Conservation (phyloP, 2,329 filamentous ascomycete genomes). For the Colletotrichum horii region DNA sequence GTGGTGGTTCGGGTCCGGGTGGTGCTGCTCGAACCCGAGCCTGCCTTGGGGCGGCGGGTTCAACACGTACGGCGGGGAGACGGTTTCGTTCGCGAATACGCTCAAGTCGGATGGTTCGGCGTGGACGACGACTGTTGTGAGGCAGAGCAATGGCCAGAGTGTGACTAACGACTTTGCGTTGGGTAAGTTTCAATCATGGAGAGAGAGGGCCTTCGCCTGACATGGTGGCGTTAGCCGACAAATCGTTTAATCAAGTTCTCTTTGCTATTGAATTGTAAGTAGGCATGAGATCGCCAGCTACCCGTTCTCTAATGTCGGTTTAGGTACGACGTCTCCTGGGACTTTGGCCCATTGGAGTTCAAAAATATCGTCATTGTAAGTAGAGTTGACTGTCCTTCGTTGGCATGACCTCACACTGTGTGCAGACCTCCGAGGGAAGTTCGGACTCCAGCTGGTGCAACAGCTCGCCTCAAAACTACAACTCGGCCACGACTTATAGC, state of each 20-base stretch:
- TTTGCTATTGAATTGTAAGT: not conserved
- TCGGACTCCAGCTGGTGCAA: not conserved
- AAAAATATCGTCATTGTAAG: not conserved
- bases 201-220: not conserved
- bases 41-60: conserved; percentile 41
- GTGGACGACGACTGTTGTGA: not conserved
- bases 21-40: conserved; percentile 42
- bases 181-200: not conserved
- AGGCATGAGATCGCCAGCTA: not conserved
- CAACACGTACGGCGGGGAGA: conserved; percentile 35
- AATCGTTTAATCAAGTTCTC: not conserved
- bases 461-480: not conserved
- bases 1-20: conserved; percentile 44
- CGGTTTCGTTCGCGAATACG: conserved; percentile 28
- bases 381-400: not conserved
- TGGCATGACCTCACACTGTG: not conserved
- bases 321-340: not conserved
- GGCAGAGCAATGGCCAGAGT: not conserved
- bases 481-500: not conserved
- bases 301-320: not conserved
- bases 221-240: not conserved
- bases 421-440: not conserved
- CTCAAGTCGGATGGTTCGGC: conserved; percentile 19
- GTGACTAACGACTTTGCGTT: not conserved
- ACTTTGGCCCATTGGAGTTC: not conserved